Conservation (phyloP, 2,329 filamentous ascomycete species). For the Alternaria hordeiaustralica region DNA sequence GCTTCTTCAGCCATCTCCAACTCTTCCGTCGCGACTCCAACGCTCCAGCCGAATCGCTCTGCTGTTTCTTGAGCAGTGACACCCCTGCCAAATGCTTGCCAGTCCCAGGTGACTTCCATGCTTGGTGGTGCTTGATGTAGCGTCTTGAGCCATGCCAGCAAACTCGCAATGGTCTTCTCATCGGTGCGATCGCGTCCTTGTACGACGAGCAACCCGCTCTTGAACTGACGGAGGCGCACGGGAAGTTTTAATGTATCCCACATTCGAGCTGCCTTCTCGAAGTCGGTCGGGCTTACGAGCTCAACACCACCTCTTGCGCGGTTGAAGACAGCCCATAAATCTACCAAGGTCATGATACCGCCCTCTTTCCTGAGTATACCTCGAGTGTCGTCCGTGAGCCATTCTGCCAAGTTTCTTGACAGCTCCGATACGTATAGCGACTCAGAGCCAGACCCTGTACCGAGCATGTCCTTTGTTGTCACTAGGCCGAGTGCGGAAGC, state of each 20-base stretch:
- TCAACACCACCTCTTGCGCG: conserved; percentile 91
- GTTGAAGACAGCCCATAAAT: conserved; percentile 74
- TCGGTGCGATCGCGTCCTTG: conserved; percentile 88
- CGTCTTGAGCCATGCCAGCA: conserved; percentile 79
- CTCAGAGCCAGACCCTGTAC: conserved; percentile 74
- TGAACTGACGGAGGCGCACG: conserved; percentile 85
- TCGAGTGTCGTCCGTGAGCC: conserved; percentile 47
- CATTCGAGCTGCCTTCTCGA: conserved; percentile 84
- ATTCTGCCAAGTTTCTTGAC: conserved; percentile 49
- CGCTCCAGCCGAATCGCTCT: conserved; percentile 93
- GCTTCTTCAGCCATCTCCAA: conserved; percentile 96
- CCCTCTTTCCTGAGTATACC: conserved; percentile 46
- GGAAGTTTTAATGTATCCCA: conserved; percentile 90
- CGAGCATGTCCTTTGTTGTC: conserved; percentile 94
- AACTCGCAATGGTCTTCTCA: conserved; percentile 80
- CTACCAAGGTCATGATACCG: conserved; percentile 50
- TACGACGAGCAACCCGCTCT: conserved; percentile 91
- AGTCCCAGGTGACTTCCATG: conserved; percentile 75
- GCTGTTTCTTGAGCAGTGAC: conserved; percentile 90
- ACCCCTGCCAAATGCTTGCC: conserved; percentile 78
- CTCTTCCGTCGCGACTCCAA: conserved; percentile 94
- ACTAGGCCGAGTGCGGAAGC: conserved; percentile 83
- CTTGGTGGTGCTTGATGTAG: conserved; percentile 71
- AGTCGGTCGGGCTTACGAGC: conserved; percentile 88
- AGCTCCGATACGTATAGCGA: conserved; percentile 79